These are phyloP conservation scores for Plasmodium adleri DNA, from an alignment of 169 alveolate species.

Conservation along the genomic window DNA sequence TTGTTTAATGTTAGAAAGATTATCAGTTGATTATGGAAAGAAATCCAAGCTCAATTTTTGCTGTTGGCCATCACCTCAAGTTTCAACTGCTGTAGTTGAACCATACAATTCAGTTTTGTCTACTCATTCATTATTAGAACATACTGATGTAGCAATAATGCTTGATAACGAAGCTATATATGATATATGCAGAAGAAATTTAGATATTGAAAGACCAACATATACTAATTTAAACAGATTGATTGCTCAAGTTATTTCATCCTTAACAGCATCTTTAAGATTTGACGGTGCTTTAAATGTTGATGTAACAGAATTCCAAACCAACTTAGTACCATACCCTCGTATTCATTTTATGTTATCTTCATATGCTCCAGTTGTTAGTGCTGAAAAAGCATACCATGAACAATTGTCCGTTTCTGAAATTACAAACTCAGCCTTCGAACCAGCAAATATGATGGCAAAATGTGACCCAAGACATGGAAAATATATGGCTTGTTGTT, in stretches of 20 bases:
- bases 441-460: constrained; percentile 99
- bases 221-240: constrained; percentile 98
- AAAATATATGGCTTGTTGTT: constrained; percentile 98
- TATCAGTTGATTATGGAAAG: constrained; percentile 98
- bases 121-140: constrained; percentile 98
- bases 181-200: constrained; percentile 97
- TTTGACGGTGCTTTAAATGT: constrained; percentile 99
- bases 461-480: constrained; percentile 99
- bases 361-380: constrained; percentile 98
- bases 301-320: constrained; percentile 98
- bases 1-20: constrained; percentile 97
- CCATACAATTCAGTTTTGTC: constrained; percentile 99
- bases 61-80: constrained; percentile 98
- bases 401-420: constrained; percentile 99
- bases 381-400: constrained; percentile 99
- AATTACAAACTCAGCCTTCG: constrained; percentile 98
- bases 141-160: constrained; percentile 99
- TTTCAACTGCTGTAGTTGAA: constrained; percentile 98
- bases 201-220: constrained; percentile 98
- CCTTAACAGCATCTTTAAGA: constrained; percentile 87
- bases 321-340: constrained; percentile 99
- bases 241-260: constrained; percentile 94
- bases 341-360: constrained; percentile 98
- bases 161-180: constrained; percentile 99
- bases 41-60: constrained; percentile 97